Conservation (phyloP, 164 flowering plant species). For the Umbellularia californica region DNA sequence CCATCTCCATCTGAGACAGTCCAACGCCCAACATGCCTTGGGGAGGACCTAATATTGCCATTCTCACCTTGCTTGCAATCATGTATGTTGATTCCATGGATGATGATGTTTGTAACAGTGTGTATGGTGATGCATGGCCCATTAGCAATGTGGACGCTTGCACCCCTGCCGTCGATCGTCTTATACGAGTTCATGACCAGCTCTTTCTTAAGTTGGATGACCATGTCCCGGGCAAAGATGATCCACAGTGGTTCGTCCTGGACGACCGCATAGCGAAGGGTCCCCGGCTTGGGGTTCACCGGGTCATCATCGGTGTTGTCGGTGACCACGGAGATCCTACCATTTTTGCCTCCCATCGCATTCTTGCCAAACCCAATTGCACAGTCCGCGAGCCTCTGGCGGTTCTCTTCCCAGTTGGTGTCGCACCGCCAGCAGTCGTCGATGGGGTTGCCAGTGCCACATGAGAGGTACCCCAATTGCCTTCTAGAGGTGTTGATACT, state of each 20-base stretch:
- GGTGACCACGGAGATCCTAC: conserved; percentile 57
- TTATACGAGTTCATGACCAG: conserved; percentile 69
- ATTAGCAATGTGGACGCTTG: conserved; percentile 68
- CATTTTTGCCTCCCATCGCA: conserved; percentile 68
- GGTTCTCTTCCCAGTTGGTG: conserved; percentile 55
- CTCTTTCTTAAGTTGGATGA: conserved; percentile 57
- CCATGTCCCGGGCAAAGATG: conserved; percentile 66
- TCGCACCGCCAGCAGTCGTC: conserved; percentile 92
- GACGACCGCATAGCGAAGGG: conserved; percentile 54
- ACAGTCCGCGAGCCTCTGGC: conserved; percentile 64
- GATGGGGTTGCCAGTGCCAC: conserved; percentile 68
- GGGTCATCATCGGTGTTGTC: conserved; percentile 50
- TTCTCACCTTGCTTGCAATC: conserved; percentile 65
- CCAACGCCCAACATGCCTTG: conserved; percentile 59
- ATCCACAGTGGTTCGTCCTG: conserved; percentile 70
- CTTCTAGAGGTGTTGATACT: conserved; percentile 52
- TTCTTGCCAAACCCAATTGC: conserved; percentile 75
- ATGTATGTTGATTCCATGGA: conserved; percentile 75
- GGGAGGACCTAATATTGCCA: conserved; percentile 52
- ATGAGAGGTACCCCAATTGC: conserved; percentile 46
- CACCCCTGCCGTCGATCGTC: conserved; percentile 79
- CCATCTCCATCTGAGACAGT: conserved; percentile 73
- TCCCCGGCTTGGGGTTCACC: conserved; percentile 65
- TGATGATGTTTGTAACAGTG: conserved; percentile 59
- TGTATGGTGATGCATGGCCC: conserved; percentile 84